A percentile compares a stretch with the other conserved stretches of the same genome.
These are phyloP conservation scores for Sanghuangporus sanghuang DNA, from an alignment of 1,284 basidiomycete genomes.

Conservation along the genomic window DNA sequence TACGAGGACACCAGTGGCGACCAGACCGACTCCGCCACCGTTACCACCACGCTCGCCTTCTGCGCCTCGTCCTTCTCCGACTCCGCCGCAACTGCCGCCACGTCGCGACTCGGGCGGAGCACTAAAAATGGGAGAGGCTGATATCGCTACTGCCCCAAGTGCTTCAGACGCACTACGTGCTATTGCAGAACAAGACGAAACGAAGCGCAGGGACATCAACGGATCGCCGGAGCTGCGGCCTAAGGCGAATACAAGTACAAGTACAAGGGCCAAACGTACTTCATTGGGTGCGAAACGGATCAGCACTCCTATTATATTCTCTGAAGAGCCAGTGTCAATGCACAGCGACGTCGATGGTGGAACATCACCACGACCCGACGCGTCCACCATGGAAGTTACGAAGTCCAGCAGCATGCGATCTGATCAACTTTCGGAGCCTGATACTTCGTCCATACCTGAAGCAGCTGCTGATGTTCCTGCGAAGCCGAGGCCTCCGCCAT, in stretches of 20 bases:
- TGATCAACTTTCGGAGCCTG: not conserved
- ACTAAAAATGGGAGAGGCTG: not conserved
- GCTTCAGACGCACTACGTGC: constrained; percentile 51
- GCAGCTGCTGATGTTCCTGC: not conserved
- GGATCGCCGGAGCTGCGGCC: constrained; percentile 14
- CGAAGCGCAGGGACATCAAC: constrained; percentile 25
- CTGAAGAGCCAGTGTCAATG: constrained; percentile 8
- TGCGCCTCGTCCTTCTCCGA: constrained; percentile 1
- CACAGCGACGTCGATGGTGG: not conserved
- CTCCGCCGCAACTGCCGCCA: constrained; percentile 1
- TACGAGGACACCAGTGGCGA: constrained; percentile 14
- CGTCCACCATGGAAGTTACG: not conserved
- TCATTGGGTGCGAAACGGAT: constrained; percentile 16
- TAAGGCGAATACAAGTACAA: not conserved
- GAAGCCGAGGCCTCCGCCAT: constrained; percentile 13
- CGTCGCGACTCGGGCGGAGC: not conserved
- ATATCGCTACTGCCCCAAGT: constrained; percentile 26
- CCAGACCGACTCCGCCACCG: constrained; percentile 44
- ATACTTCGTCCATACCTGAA: not conserved
- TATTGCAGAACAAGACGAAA: constrained; percentile 46
- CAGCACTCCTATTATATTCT: not conserved
- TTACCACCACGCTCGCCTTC: constrained; percentile 44
- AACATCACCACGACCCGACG: not conserved
- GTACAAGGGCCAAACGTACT: constrained; percentile 2
- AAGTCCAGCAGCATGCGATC: not conserved